phyloP scores from a whole-genome alignment of 192 early-diverging fungal genomes.

The Dissophora globulifera region DNA sequence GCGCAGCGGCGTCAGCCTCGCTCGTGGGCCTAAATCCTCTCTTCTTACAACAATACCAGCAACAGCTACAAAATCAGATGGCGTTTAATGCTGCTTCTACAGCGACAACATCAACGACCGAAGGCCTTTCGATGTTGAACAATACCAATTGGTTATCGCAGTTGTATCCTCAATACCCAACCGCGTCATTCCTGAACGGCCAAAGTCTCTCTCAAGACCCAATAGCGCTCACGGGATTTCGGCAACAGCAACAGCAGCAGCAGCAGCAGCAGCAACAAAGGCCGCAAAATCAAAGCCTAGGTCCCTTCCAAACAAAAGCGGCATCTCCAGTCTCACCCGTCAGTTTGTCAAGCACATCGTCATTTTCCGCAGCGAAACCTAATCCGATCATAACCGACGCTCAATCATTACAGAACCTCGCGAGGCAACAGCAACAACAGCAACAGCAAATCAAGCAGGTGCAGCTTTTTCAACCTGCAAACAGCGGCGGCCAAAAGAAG shows the following conservation, averaged over 20 bases:
- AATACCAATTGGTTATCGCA: conserved; percentile 17
- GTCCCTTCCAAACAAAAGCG: background rate
- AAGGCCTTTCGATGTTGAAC: conserved; percentile 4
- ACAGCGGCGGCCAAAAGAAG: conserved; percentile 5
- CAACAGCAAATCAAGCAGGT: conserved; percentile 15
- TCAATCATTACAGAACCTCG: background rate
- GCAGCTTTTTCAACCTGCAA: too few relatives aligned
- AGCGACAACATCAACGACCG: background rate
- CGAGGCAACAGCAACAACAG: conserved; percentile 18
- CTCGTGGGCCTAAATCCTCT: conserved; percentile 17
- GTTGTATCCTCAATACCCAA: conserved; percentile 20
- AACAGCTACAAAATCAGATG: conserved; percentile 32
- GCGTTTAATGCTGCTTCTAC: conserved; percentile 6
- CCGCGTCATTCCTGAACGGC: conserved; percentile 4
- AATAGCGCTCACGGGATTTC: conserved; percentile 5
- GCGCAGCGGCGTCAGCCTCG: background rate
- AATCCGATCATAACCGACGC: background rate
- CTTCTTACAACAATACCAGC: conserved; percentile 44
- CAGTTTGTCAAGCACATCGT: background rate
- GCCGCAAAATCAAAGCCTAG: background rate
- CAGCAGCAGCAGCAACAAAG: conserved; percentile 23
- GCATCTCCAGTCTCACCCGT: conserved; percentile 1
- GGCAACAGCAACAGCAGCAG: conserved; percentile 23
- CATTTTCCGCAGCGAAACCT: background rate
- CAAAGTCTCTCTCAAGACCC: conserved; percentile 4